Evolutionary conservation across 2,329 filamentous ascomycete genomes (phyloP), one percentile per base, ranked within the genome.

Genomic region (Beauveria sp.): DNA sequence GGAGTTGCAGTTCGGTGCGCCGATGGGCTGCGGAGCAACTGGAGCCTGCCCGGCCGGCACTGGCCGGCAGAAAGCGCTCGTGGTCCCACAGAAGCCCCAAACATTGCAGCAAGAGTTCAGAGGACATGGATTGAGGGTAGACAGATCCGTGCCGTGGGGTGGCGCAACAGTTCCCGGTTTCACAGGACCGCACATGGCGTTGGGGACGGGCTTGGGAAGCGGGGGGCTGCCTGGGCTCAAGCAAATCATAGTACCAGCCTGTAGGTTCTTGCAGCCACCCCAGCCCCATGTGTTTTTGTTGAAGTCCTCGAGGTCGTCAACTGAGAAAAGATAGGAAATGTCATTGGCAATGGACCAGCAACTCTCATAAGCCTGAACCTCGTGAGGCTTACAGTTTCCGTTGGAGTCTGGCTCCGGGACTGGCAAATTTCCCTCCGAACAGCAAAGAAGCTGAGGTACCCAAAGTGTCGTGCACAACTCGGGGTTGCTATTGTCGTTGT

Each of bases 21-120:
- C 60, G n/a, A 55, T 8, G 16, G 55, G 44, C 46, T 41, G 46
- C 2, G 46, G 55, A 26, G 55, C 47, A 8, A 24, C 24, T 9
- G 44, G 44, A 16, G 37, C 37, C 24, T 43, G 56, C n/a, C 44
- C 10, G 1, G 22, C 2, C 12, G 22, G 28, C 12, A 43, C 24
- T 60, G 18, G 65, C 69, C 6, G 16, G 66, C 76, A 80, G 63
- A 77, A 78, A 8, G 75, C 74, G 0, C 59, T 56, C 0, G 73
- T 75, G 6, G 69, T 71, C n/a, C 77, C 77, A 50, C 78, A 80
- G 20, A 73, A 67, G 5, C 76, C 77, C 70, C 72, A 77, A 44
- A 71, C 68, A 61, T 76, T 65, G 62, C 70, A 70, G 62, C 68
- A 71, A 9, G 67, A 66, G 5, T 71, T 70, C 0, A 72, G 62